Evolutionary conservation across 331 rosid genomes (phyloP).

Genomic region (Quercus phellos): DNA sequence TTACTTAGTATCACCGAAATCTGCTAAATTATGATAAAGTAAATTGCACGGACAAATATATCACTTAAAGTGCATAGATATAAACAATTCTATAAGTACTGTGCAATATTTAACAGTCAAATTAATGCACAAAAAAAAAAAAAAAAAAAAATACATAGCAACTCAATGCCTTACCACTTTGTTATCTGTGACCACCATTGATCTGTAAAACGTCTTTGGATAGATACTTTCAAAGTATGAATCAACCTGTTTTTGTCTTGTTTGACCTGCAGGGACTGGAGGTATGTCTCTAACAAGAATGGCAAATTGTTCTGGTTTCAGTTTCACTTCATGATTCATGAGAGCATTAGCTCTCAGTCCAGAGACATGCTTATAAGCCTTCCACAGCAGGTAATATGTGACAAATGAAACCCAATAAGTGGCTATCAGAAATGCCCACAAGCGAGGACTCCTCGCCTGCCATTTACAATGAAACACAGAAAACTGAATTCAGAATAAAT

Average conservation of each 20-base stretch:
- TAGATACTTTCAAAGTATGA: conserved; percentile 55
- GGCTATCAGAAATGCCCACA: conserved; percentile 75
- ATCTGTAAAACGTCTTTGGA: conserved; percentile 70
- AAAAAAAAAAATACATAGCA: not conserved
- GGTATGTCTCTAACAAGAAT: conserved; percentile 93
- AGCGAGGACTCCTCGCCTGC: conserved; percentile 57
- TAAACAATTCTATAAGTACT: not conserved
- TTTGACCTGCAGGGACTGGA: conserved; percentile 42
- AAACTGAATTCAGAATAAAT: not conserved
- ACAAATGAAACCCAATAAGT: conserved; percentile 77
- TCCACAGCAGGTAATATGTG: conserved; percentile 68
- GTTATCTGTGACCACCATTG: conserved; percentile 79
- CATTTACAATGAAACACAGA: conserved; percentile 8
- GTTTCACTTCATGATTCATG: conserved; percentile 25
- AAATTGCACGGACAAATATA: not conserved
- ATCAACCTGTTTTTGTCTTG: conserved; percentile 74
- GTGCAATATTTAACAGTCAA: not conserved
- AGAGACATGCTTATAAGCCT: conserved; percentile 66
- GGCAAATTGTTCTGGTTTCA: conserved; percentile 73
- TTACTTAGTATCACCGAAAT: not conserved
- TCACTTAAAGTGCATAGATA: not conserved
- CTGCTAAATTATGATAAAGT: not conserved
- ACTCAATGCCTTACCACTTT: conserved; percentile 41
- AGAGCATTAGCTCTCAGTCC: conserved; percentile 60
- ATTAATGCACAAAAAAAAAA: not conserved